phyloP scores from a whole-genome alignment of 2,329 filamentous ascomycete species.

The Bertia moriformis region DNA sequence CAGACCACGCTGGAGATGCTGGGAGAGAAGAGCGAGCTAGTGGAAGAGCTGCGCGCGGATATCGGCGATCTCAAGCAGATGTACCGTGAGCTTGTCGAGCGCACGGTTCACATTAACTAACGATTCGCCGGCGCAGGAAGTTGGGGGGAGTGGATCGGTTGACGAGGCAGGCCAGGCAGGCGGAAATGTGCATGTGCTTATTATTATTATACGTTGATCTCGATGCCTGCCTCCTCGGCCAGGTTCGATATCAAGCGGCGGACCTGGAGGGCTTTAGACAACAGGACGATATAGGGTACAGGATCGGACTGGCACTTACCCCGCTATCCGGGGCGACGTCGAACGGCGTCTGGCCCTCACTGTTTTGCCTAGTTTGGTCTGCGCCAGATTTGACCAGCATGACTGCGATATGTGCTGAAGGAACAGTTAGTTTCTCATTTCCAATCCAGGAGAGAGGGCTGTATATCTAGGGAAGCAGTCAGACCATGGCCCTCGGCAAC shows the following conservation, averaged over 20 bases:
- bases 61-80: slow-evolving; percentile 89
- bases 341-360: slow-evolving; percentile 56
- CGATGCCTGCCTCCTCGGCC: no score
- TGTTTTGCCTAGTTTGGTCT: slow-evolving; percentile 64
- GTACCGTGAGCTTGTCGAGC: slow-evolving; percentile 83
- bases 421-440: neutral
- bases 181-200: slow-evolving; percentile 11
- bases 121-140: slow-evolving; percentile 27
- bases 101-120: no score
- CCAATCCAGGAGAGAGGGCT: neutral
- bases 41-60: slow-evolving; percentile 80
- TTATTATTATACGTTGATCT: no score
- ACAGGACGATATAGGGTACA: no score
- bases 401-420: slow-evolving; percentile 26
- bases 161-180: neutral
- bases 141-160: neutral
- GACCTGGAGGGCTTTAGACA: no score
- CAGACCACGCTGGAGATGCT: slow-evolving; percentile 86
- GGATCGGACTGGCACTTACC: no score
- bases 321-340: slow-evolving; percentile 74
- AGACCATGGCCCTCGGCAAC: slow-evolving; percentile 60
- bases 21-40: slow-evolving; percentile 90
- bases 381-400: slow-evolving; percentile 77
- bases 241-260: no score
- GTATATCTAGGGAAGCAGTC: no score